Evolutionary conservation across 108 stramenopile species (phyloP).

Genomic region (Skeletonema tropicum): DNA sequence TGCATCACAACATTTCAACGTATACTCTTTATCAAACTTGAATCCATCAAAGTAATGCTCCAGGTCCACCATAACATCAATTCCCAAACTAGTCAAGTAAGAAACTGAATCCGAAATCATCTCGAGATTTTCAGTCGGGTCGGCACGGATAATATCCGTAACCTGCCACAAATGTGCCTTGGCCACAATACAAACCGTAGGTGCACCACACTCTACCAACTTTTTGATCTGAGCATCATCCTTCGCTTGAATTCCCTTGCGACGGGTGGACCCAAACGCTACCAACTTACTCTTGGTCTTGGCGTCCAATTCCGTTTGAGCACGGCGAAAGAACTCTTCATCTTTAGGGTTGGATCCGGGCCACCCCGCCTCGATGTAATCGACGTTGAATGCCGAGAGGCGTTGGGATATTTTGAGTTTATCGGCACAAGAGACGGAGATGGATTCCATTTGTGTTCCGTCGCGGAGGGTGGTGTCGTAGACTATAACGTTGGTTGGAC

Average conservation of each 20-base stretch:
- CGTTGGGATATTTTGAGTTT: slow-evolving; percentile 86
- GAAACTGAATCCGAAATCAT: slow-evolving; percentile 91
- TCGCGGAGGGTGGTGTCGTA: slow-evolving; percentile 89
- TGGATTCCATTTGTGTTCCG: slow-evolving; percentile 93
- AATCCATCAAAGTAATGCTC: slow-evolving; percentile 96
- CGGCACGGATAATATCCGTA: slow-evolving; percentile 88
- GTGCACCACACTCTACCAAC: slow-evolving; percentile 76
- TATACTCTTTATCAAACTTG: slow-evolving; percentile 75
- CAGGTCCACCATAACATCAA: slow-evolving; percentile 85
- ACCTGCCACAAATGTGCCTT: slow-evolving; percentile 94
- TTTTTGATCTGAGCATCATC: slow-evolving; percentile 84
- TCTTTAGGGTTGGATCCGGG: slow-evolving; percentile 95
- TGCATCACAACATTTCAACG: slow-evolving; percentile 72
- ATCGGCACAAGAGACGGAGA: slow-evolving; percentile 89
- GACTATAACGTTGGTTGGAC: slow-evolving; percentile 65
- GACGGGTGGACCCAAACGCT: slow-evolving; percentile 90
- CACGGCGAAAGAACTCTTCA: slow-evolving; percentile 87
- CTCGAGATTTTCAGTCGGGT: slow-evolving; percentile 83
- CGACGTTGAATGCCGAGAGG: slow-evolving; percentile 78
- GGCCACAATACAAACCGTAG: slow-evolving; percentile 89
- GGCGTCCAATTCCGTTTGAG: slow-evolving; percentile 57
- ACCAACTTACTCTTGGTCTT: slow-evolving; percentile 70
- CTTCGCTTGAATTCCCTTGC: slow-evolving; percentile 64
- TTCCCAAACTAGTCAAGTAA: slow-evolving; percentile 59
- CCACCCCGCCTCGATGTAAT: slow-evolving; percentile 95